Conservation (phyloP, 768 basidiomycete species). For the Termitomyces bulborhizus region DNA sequence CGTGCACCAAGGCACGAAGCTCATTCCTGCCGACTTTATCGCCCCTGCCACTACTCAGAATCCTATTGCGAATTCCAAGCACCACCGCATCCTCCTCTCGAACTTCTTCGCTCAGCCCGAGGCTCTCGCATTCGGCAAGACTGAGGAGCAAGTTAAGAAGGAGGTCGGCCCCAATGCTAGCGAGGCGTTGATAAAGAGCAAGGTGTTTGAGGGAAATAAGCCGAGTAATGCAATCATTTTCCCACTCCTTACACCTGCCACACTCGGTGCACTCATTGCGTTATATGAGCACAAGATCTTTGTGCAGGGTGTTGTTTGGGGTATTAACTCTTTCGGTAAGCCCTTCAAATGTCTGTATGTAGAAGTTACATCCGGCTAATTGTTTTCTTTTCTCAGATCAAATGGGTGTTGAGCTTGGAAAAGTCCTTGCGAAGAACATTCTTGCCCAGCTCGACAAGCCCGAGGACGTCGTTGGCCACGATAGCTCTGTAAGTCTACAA, state of each 20-base stretch:
- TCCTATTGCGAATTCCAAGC: conserved; percentile 79
- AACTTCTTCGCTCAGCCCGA: conserved; percentile 99
- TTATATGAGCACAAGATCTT: conserved; percentile 99
- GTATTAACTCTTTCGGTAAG: conserved; percentile 95
- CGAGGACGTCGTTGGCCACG: conserved; percentile 79
- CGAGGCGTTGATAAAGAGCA: conserved; percentile 88
- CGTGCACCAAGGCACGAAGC: conserved; percentile 88
- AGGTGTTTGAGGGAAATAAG: conserved; percentile 96
- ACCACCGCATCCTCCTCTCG: conserved; percentile 94
- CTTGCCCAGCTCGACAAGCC: conserved; percentile 80
- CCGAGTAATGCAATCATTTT: conserved; percentile 97
- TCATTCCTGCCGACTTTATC: conserved; percentile 89
- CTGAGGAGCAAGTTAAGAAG: conserved; percentile 76
- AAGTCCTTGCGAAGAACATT: conserved; percentile 95
- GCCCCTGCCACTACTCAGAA: conserved; percentile 88
- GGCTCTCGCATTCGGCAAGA: conserved; percentile 96
- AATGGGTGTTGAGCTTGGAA: conserved; percentile 99
- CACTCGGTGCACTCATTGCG: conserved; percentile 84
- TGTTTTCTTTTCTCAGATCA: conserved; percentile 52
- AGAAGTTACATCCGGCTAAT: neutral
- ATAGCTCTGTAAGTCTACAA: conserved; percentile 55
- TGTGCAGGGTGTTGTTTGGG: conserved; percentile 95
- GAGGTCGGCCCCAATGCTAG: conserved; percentile 66
- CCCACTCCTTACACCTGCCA: conserved; percentile 85
- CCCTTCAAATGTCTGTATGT: conserved; percentile 1